These are phyloP conservation scores for Chrysoporthe austroafricana DNA, from an alignment of 2,329 filamentous ascomycete species.

Conservation along the genomic window DNA sequence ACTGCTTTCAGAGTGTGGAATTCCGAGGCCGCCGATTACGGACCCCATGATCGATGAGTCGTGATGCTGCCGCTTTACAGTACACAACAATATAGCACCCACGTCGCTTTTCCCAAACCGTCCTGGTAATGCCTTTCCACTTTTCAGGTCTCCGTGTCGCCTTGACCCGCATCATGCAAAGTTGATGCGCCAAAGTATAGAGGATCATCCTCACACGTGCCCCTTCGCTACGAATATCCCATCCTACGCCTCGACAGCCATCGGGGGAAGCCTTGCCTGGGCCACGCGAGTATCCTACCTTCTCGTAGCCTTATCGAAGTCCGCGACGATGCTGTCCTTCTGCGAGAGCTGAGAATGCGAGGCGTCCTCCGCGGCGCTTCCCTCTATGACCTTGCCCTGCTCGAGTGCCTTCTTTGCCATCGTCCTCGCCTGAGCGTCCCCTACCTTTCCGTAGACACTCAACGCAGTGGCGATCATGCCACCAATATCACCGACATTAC, in stretches of 20 bases:
- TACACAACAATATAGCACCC: slow-evolving; percentile 6
- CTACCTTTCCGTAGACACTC: slow-evolving; percentile 94
- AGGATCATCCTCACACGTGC: neutral
- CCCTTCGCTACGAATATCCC: slow-evolving; percentile 2
- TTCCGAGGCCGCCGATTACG: neutral
- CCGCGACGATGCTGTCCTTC: slow-evolving; percentile 35
- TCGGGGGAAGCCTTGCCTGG: neutral
- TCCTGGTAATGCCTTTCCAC: slow-evolving; percentile 11
- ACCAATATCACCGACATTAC: slow-evolving; percentile 94
- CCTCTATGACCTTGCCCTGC: slow-evolving; percentile 32
- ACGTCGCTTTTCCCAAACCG: slow-evolving; percentile 8
- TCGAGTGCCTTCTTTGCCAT: slow-evolving; percentile 60
- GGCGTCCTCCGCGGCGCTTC: slow-evolving; percentile 30
- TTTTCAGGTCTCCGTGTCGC: neutral
- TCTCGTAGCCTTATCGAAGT: slow-evolving; percentile 35
- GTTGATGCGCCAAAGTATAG: neutral
- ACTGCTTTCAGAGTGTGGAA: slow-evolving; percentile 4
- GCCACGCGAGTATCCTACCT: slow-evolving; percentile 14
- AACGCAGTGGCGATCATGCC: slow-evolving; percentile 97
- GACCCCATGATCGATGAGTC: slow-evolving; percentile 16
- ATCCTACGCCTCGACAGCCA: slow-evolving; percentile 2
- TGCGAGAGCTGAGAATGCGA: slow-evolving; percentile 26
- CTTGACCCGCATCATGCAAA: slow-evolving; percentile 12
- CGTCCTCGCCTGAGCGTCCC: slow-evolving; percentile 73
- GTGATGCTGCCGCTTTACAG: slow-evolving; percentile 17